Evolutionary conservation across 1,284 basidiomycete species (phyloP).

Genomic region (Trametes sp.): DNA sequence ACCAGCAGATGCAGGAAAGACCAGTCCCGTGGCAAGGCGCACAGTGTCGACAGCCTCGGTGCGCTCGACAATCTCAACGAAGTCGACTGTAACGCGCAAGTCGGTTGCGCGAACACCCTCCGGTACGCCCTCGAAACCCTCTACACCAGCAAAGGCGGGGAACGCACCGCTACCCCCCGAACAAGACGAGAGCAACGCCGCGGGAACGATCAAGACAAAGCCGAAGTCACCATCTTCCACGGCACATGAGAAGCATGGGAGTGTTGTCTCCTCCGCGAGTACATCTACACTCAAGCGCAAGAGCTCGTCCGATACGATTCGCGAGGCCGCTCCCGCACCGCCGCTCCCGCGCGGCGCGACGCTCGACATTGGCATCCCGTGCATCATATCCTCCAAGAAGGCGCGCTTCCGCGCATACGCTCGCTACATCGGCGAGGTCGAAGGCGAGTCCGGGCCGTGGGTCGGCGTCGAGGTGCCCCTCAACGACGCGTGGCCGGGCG

Average conservation of each 20-base stretch:
- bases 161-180: constrained; percentile 20
- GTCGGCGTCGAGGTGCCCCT: constrained; percentile 91
- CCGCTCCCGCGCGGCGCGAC: constrained; percentile 65
- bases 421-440: constrained; percentile 86
- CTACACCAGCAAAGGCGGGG: constrained; percentile 22
- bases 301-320: constrained; percentile 48
- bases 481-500: constrained; percentile 60
- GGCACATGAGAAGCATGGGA: constrained; percentile 42
- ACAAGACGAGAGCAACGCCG: constrained; percentile 10
- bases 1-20: constrained; percentile 34
- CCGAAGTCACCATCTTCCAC: constrained; percentile 32
- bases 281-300: constrained; percentile 44
- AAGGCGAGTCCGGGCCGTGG: constrained; percentile 85
- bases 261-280: constrained; percentile 39
- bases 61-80: constrained; percentile 43
- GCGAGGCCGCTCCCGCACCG: constrained; percentile 33
- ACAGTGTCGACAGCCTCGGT: constrained; percentile 42
- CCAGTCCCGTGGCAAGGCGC: constrained; percentile 34
- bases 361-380: constrained; percentile 89
- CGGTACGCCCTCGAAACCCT: constrained; percentile 17
- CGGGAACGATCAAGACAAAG: constrained; percentile 39
- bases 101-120: constrained; percentile 30
- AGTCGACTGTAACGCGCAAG: constrained; percentile 41
- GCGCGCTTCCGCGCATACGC: constrained; percentile 88
- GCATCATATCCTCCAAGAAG: constrained; percentile 85